A percentile compares a stretch with the other conserved stretches of the same genome.
Conservation (phyloP, 148 eudicot genomes). For the Vaccinium macrocarpon region DNA sequence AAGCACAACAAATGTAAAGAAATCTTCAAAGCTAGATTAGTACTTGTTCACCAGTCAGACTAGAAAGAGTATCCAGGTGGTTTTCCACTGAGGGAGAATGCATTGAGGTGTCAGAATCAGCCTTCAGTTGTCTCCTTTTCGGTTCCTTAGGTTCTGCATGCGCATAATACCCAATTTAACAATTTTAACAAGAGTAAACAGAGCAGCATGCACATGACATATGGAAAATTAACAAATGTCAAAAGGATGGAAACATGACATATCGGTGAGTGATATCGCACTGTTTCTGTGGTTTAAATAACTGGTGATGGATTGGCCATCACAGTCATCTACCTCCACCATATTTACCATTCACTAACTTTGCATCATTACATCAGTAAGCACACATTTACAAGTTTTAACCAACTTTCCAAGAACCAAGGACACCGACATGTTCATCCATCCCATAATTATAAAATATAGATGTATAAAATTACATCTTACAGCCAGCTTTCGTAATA, state of each 20-base stretch:
- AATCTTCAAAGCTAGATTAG: constrained; percentile 2
- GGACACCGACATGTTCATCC: not conserved
- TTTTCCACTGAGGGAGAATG: constrained; percentile 66
- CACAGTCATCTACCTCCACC: constrained; percentile 2
- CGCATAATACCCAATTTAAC: constrained; percentile 1
- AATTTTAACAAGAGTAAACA: not conserved
- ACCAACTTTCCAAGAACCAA: constrained; percentile 8
- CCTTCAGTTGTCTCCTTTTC: constrained; percentile 75
- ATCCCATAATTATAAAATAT: not conserved
- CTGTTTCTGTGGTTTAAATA: not conserved
- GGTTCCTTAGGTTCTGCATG: constrained; percentile 80
- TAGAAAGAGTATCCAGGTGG: constrained; percentile 76
- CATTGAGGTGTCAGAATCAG: constrained; percentile 63
- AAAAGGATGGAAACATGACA: not conserved
- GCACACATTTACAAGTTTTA: not conserved
- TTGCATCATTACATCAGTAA: not conserved
- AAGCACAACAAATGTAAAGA: not conserved
- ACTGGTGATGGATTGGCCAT: not conserved
- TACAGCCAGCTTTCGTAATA: not conserved
- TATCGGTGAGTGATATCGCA: not conserved
- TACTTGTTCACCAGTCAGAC: constrained; percentile 96
- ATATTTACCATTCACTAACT: not conserved
- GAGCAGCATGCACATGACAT: not conserved
- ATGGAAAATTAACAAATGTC: not conserved
- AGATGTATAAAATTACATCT: too few species aligned